phyloP scores from a whole-genome alignment of 176 grass and related monocot species.

The Eragrostis curvula region DNA sequence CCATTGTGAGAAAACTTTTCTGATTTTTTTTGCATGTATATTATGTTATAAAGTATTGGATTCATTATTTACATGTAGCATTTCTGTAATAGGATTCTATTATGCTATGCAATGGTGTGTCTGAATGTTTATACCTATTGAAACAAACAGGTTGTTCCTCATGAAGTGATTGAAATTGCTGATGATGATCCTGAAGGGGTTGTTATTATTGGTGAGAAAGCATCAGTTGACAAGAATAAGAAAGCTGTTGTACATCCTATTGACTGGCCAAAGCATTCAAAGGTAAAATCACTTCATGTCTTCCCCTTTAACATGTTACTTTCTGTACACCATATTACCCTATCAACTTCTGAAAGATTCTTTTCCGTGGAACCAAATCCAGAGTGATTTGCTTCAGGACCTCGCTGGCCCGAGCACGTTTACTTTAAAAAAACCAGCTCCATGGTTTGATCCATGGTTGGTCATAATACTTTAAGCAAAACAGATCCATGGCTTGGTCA shows the following conservation, averaged over 20 bases:
- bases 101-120: not conserved
- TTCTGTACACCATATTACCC: constrained; percentile 19
- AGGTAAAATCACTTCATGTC: constrained; percentile 48
- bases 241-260: constrained; percentile 50
- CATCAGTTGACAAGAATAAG: constrained; percentile 71
- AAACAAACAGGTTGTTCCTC: constrained; percentile 72
- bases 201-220: constrained; percentile 75
- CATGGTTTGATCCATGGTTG: too few species aligned
- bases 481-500: not conserved
- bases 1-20: constrained; percentile 7
- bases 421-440: too few species aligned
- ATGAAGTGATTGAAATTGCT: constrained; percentile 88
- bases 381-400: constrained; percentile 57
- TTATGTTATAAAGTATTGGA: not conserved
- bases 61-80: constrained; percentile 20
- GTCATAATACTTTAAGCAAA: too few species aligned
- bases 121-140: not conserved
- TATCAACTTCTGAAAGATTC: constrained; percentile 1
- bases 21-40: not conserved
- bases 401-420: constrained; percentile 50
- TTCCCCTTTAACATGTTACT: not conserved
- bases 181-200: constrained; percentile 76
- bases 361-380: constrained; percentile 32
- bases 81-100: constrained; percentile 4
- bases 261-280: constrained; percentile 60